Conservation (phyloP, 805 yeast species). For the Cyberlindnera veronae region DNA sequence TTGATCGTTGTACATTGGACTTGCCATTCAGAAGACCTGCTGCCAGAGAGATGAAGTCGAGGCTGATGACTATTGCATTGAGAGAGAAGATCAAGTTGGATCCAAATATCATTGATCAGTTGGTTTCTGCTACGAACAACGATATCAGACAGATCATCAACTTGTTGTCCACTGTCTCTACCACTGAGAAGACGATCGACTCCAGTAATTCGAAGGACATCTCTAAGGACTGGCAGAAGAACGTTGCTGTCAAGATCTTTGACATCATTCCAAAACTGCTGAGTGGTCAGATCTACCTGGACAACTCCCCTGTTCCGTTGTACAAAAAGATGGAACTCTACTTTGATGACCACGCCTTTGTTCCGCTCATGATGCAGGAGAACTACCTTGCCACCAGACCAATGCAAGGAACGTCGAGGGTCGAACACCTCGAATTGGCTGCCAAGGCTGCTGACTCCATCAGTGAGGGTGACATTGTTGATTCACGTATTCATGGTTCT, state of each 20-base stretch:
- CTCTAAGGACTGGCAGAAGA: slow-evolving; percentile 78
- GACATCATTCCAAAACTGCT: slow-evolving; percentile 76
- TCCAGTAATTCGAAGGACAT: slow-evolving; percentile 61
- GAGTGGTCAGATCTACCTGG: slow-evolving; percentile 55
- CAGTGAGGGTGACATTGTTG: slow-evolving; percentile 81
- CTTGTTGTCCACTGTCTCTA: slow-evolving; percentile 77
- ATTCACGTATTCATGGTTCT: slow-evolving; percentile 76
- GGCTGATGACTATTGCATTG: slow-evolving; percentile 86
- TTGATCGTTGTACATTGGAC: slow-evolving; percentile 78
- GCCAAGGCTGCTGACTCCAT: slow-evolving; percentile 84
- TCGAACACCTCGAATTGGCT: slow-evolving; percentile 55
- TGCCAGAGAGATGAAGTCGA: slow-evolving; percentile 72
- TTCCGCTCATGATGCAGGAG: slow-evolving; percentile 95
- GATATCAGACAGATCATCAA: slow-evolving; percentile 95
- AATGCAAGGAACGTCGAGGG: slow-evolving; percentile 36
- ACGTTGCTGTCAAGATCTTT: slow-evolving; percentile 86
- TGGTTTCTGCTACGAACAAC: slow-evolving; percentile 80
- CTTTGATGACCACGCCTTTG: slow-evolving; percentile 91
- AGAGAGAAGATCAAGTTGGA: slow-evolving; percentile 81
- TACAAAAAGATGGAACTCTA: slow-evolving; percentile 85
- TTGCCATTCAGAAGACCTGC: slow-evolving; percentile 87
- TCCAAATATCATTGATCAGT: slow-evolving; percentile 74
- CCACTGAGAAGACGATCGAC: slow-evolving; percentile 62
- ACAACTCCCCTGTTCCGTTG: slow-evolving; percentile 48
- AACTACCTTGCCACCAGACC: slow-evolving; percentile 77